Base-by-base conservation (phyloP, 192 early-diverging fungal species). In the Gigaspora rosea region DNA sequence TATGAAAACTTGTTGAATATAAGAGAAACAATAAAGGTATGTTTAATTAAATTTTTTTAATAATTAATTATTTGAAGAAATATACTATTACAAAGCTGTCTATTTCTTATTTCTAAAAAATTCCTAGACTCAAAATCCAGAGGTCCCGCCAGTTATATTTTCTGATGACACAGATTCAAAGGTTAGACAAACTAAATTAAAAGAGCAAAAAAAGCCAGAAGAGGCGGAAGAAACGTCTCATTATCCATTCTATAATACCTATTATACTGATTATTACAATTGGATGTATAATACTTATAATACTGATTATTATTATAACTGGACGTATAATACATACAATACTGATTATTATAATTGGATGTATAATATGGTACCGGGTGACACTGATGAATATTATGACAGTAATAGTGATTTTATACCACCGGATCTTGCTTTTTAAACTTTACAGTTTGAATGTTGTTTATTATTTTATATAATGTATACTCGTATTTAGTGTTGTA, bases 21-120 rank as follows among this genome's bases (percentile, higher is more conserved):
- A 69, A 69, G 67, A 69, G 67, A 69, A 27, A 51, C n/a, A 22
- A 69, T 69, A 1, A 69, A 69, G 47, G 67, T 69, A 69, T 18
- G 4, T 46, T n/a, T 8, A 66, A 41, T 20, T 8, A 65, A 35
- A 12, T 49, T 48, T 48, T 22, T 27, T 22, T 27, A 49, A 8
- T n/a, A 50, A 50, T 48, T 7, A 3, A 12, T 35, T 68, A 27
- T 27, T 27, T 27, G 27, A 27, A 27, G 27, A 27, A 27, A 27
- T 27, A 27, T 27, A 41, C 7, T 41, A 41, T 41, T 41, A 41
- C 7, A 41, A 7, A 41, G 41, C 2, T 41, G 7, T 7, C 41
- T 41, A 41, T 41, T 41, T 41, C 41, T 41, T 41, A 7, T 6
- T 41, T 41, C 41, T 41, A 6, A 41, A 41, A 41, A 4, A 4